Evolutionary conservation across 768 basidiomycete genomes (phyloP).

Genomic region (Rhodotorula sphaerocarpa): DNA sequence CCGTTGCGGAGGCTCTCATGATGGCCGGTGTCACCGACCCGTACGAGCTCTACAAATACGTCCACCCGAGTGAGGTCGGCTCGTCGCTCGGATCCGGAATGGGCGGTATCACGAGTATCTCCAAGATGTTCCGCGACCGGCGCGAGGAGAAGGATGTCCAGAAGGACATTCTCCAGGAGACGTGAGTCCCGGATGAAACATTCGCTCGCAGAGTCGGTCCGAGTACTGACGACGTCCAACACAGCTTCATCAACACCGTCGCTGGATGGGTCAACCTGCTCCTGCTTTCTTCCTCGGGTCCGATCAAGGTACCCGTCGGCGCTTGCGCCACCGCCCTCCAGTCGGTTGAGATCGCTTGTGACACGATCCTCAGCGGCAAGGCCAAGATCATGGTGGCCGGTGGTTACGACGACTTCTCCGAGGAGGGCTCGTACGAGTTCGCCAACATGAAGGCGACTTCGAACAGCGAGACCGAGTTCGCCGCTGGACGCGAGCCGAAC

Average conservation of each 20-base stretch:
- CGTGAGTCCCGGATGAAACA: slow-evolving; percentile 48
- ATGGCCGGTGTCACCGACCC: slow-evolving; percentile 96
- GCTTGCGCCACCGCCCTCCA: slow-evolving; percentile 97
- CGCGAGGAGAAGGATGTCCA: slow-evolving; percentile 97
- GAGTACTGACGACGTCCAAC: slow-evolving; percentile 12
- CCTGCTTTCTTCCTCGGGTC: slow-evolving; percentile 88
- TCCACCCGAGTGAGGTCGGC: slow-evolving; percentile 95
- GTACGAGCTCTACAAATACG: slow-evolving; percentile 91
- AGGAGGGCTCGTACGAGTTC: slow-evolving; percentile 98
- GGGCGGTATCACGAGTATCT: slow-evolving; percentile 72
- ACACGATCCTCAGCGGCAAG: slow-evolving; percentile 86
- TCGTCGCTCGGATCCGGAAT: slow-evolving; percentile 91
- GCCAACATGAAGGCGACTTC: slow-evolving; percentile 99
- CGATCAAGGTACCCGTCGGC: slow-evolving; percentile 97
- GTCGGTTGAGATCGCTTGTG: slow-evolving; percentile 95
- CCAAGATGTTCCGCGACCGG: slow-evolving; percentile 97
- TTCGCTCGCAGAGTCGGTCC: background rate
- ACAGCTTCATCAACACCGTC: slow-evolving; percentile 95
- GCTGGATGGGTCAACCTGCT: slow-evolving; percentile 97
- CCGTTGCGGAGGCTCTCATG: slow-evolving; percentile 88
- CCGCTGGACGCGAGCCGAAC: slow-evolving; percentile 96
- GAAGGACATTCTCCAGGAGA: slow-evolving; percentile 96
- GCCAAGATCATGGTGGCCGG: slow-evolving; percentile 99
- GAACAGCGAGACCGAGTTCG: slow-evolving; percentile 92
- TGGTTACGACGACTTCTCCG: slow-evolving; percentile 94